Evolutionary conservation across 2,329 filamentous ascomycete species (phyloP), one percentile per base, ranked within the genome.

Genomic region (Penicillium brasilianum): DNA sequence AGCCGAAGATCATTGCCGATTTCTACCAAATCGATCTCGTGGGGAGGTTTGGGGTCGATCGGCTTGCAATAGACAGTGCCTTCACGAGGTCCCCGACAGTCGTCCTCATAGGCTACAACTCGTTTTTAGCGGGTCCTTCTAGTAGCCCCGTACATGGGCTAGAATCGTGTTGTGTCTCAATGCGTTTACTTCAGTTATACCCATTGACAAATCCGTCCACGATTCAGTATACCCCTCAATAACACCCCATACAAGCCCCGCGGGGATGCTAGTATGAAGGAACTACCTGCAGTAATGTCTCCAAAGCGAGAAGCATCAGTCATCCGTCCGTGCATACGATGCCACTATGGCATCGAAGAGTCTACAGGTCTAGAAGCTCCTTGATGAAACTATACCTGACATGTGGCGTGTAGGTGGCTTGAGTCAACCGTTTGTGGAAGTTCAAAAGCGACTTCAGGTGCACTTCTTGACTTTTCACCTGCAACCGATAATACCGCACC

Each of bases 131-230:
- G 46, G 46, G 46, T 50, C 46, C 16, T 9, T 34, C 28, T 13
- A 32, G 8, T 0, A 28, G 46, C 25, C 28, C 28, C 28, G 20
- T 20, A 9, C 28, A 14, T 1, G 4, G 46, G 25, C 46, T 50
- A 50, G 46, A 50, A 34, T n/a, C 1, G n/a, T 13, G 4, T 32
- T 9, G 5, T 18, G 46, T 18, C 46, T 50, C 28, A 50, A 50
- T 34, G 30, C 46, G 46, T 50, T 50, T 9, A 18, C 9, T 20
- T 10, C 28, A 13, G 34, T 34, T 2, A 28, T 34, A 6, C 14
- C 11, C 46, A 50, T 34, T 34, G n/a, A 50, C 46, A 50, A n/a
- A 50, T 34, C 46, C 46, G 46, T 50, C 46, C 46, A 50, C 8
- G 7, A 32, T 34, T 50, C 46, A 34, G 8, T 7, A 50, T 32